These are phyloP conservation scores for Cynanchum wilfordii DNA, from an alignment of 257 asterid species.

Conservation along the genomic window DNA sequence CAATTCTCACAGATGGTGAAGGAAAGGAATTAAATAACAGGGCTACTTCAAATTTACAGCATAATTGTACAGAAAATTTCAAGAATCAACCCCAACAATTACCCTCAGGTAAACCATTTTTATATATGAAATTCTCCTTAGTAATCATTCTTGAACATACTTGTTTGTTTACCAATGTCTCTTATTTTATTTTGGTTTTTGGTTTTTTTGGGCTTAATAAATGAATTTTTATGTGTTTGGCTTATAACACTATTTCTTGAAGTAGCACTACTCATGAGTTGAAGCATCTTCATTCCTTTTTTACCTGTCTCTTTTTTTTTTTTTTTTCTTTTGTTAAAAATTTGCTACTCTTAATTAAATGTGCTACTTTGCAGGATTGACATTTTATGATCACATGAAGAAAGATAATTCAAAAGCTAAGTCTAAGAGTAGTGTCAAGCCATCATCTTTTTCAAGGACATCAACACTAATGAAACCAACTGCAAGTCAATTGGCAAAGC, in stretches of 20 bases:
- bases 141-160: background rate
- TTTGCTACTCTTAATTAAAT: background rate
- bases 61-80: constrained; percentile 31
- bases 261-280: background rate
- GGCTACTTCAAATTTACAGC: constrained; percentile 26
- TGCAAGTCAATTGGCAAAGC: constrained; percentile 92
- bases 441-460: constrained; percentile 46
- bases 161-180: background rate
- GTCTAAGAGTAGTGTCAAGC: constrained; percentile 41
- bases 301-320: too few relatives aligned
- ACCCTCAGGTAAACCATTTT: constrained; percentile 45
- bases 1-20: constrained; percentile 31
- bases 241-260: background rate
- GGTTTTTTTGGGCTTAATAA: background rate
- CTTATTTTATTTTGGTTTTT: background rate
- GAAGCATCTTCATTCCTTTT: background rate
- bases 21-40: constrained; percentile 11
- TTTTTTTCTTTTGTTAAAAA: background rate
- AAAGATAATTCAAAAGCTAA: constrained; percentile 39
- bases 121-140: constrained; percentile 5
- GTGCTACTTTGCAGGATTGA: constrained; percentile 42
- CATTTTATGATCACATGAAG: constrained; percentile 43
- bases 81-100: constrained; percentile 44
- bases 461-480: constrained; percentile 99
- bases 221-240: background rate